phyloP scores from a whole-genome alignment of 73 alveolate species.

The Tetrahymena thermophila region DNA sequence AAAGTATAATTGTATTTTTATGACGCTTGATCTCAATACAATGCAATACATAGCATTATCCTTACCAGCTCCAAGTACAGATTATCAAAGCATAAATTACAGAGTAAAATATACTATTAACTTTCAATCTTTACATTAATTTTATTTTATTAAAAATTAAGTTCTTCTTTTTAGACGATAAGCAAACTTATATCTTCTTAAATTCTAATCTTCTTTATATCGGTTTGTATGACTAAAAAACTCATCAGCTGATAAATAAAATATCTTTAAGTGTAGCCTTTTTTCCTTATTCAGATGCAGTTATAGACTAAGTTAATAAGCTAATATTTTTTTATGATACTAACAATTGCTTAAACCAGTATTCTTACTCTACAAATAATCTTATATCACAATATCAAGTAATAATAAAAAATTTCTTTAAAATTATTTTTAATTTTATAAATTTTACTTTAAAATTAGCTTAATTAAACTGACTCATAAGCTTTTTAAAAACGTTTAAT shows the following conservation, averaged over 20 bases:
- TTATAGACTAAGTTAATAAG: not conserved
- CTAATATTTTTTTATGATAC: not conserved
- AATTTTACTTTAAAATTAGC: too few species aligned
- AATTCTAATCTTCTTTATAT: not conserved
- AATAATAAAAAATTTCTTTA: too few species aligned
- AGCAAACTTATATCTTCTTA: not conserved
- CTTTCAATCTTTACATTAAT: not conserved
- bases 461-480: not conserved
- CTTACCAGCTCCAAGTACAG: not conserved
- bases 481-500: not conserved
- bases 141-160: not conserved
- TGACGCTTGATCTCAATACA: not conserved
- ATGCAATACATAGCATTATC: not conserved
- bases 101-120: not conserved
- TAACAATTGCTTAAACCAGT: not conserved
- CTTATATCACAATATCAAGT: not conserved
- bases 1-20: not conserved
- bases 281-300: not conserved
- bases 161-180: not conserved
- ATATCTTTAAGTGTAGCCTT: not conserved
- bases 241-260: not conserved
- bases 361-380: not conserved
- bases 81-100: not conserved
- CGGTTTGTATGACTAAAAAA: too few species aligned
- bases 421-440: too few species aligned